A percentile compares a stretch with the other conserved stretches of the same genome.
These are phyloP conservation scores for Pythium phragmitis DNA, from an alignment of 352 stramenopile genomes.

Conservation along the genomic window DNA sequence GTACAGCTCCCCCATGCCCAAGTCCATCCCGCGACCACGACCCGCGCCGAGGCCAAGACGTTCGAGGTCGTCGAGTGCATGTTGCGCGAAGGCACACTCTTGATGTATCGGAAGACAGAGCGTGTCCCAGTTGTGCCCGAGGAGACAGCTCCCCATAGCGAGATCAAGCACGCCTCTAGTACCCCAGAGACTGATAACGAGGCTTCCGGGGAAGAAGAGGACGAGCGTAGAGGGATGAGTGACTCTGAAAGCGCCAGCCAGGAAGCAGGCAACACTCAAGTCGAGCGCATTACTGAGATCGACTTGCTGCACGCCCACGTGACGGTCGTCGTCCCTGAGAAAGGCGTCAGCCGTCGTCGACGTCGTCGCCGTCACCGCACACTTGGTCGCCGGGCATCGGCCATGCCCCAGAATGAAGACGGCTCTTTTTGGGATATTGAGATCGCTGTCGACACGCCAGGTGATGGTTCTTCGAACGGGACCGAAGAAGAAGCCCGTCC, in stretches of 20 bases:
- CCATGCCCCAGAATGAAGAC: slow-evolving; percentile 2
- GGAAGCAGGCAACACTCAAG: neutral
- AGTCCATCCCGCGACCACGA: neutral
- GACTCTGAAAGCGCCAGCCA: neutral
- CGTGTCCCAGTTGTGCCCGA: neutral
- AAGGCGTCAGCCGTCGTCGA: neutral
- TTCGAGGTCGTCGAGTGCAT: slow-evolving; percentile 12
- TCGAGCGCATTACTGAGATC: slow-evolving; percentile 5
- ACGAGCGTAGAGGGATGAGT: neutral
- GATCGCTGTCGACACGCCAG: neutral
- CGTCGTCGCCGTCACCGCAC: neutral
- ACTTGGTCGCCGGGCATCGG: neutral
- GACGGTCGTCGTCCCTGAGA: slow-evolving; percentile 15
- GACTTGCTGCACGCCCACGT: slow-evolving; percentile 11
- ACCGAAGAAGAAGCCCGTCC: neutral
- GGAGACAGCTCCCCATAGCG: neutral
- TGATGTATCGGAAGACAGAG: slow-evolving; percentile 1
- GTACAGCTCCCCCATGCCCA: slow-evolving; percentile 1
- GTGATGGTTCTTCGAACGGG: too few species aligned
- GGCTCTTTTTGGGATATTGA: slow-evolving; percentile 21
- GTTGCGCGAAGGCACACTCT: slow-evolving; percentile 10
- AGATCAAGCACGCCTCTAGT: neutral
- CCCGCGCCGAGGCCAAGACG: slow-evolving; percentile 6
- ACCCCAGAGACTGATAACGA: neutral
- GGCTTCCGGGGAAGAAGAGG: neutral